phyloP scores from a whole-genome alignment of 352 stramenopile species.

The Phytophthora palmivora region DNA sequence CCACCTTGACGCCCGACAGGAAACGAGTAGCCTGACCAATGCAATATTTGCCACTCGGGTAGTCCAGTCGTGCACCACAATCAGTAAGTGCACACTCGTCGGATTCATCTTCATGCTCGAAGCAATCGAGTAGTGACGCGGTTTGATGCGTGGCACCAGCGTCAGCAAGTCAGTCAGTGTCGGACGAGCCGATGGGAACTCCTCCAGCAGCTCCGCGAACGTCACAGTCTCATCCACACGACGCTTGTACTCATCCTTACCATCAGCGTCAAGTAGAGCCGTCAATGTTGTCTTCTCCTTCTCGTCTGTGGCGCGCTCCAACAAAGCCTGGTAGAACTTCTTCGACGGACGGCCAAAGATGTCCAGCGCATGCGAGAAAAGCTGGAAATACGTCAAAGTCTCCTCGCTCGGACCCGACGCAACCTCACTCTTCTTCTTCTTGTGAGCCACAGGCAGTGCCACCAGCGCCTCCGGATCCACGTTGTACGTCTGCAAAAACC shows the following conservation, averaged over 20 bases:
- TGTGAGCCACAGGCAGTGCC: constrained; percentile 63
- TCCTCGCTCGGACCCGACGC: constrained; percentile 45
- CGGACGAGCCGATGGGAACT: no score
- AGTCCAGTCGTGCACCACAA: constrained; percentile 90
- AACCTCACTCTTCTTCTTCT: constrained; percentile 59
- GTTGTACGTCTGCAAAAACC: constrained; percentile 72
- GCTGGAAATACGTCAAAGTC: constrained; percentile 81
- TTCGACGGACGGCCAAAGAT: constrained; percentile 85
- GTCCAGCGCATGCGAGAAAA: constrained; percentile 86
- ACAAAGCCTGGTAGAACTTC: constrained; percentile 84
- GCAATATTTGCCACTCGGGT: constrained; percentile 75
- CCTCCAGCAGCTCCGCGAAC: no score
- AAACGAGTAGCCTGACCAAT: constrained; percentile 73
- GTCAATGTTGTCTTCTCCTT: constrained; percentile 71
- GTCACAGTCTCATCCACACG: constrained; percentile 82
- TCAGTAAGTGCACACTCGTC: constrained; percentile 82
- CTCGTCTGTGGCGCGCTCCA: constrained; percentile 67
- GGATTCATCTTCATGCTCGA: constrained; percentile 90
- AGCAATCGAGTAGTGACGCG: constrained; percentile 93
- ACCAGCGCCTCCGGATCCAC: constrained; percentile 75
- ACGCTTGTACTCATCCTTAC: constrained; percentile 85
- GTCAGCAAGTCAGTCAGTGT: no score
- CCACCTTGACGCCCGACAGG: constrained; percentile 52
- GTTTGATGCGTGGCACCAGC: constrained; percentile 84
- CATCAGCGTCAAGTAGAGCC: constrained; percentile 64